Conservation (phyloP, 805 yeast genomes). For the Zygotorulaspora sp. region DNA sequence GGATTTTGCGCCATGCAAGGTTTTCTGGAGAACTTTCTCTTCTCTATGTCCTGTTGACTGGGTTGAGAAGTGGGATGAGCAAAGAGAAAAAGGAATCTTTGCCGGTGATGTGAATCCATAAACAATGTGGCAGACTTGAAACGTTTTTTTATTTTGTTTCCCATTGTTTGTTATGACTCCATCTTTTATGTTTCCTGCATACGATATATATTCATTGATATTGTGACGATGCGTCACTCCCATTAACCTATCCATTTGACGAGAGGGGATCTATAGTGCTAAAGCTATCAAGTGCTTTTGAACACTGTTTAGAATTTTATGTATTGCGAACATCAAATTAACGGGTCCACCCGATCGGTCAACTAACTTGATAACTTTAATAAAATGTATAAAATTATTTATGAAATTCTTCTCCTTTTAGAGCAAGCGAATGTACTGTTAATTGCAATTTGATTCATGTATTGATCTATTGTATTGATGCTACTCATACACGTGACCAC, state of each 20-base stretch:
- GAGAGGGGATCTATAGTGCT: too few species aligned
- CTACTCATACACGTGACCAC: too few species aligned
- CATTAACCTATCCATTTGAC: too few species aligned
- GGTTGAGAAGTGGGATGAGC: slow-evolving; percentile 86
- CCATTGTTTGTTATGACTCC: neutral
- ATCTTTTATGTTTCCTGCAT: neutral
- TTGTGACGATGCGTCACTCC: neutral
- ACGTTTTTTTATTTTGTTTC: neutral
- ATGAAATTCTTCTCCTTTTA: neutral
- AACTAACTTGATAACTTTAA: neutral
- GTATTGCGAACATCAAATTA: too few species aligned
- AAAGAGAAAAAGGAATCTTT: slow-evolving; percentile 61
- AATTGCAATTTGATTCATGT: too few species aligned
- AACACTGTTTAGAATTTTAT: too few species aligned
- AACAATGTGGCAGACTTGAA: too few species aligned
- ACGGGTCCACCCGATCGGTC: too few species aligned
- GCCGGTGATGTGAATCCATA: slow-evolving; percentile 44
- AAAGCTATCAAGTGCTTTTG: too few species aligned
- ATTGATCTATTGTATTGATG: too few species aligned
- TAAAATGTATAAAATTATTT: neutral
- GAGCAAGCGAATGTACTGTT: neutral
- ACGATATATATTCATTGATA: neutral
- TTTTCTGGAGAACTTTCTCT: slow-evolving; percentile 85
- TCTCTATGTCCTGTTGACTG: slow-evolving; percentile 82
- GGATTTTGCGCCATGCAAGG: slow-evolving; percentile 96